Conservation (phyloP, 2,329 filamentous ascomycete genomes). For the Gliomastix tumulicola region DNA sequence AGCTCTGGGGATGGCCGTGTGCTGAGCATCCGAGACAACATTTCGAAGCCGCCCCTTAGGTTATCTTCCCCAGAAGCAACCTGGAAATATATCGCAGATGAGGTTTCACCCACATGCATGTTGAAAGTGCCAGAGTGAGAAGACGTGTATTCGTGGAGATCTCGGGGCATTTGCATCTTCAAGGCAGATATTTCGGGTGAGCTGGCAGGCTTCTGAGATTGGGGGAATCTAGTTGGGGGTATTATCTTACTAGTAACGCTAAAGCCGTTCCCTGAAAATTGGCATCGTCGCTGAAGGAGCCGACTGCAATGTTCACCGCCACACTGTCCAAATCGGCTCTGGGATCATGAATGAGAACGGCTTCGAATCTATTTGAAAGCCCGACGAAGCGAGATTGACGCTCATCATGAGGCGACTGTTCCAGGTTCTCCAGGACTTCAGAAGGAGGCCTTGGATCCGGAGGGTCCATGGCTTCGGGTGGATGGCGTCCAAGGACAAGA, state of each 20-base stretch:
- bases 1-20: constrained; percentile 78
- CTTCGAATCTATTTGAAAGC: constrained; percentile 82
- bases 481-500: no score
- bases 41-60: constrained; percentile 75
- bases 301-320: constrained; percentile 90
- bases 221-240: no score
- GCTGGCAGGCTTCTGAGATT: no score
- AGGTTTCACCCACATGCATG: constrained; percentile 86
- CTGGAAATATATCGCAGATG: constrained; percentile 98
- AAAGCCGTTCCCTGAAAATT: constrained; percentile 95
- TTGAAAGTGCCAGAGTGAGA: constrained; percentile 89
- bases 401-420: constrained; percentile 80
- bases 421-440: constrained; percentile 68
- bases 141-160: constrained; percentile 83
- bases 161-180: no score
- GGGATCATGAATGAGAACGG: constrained; percentile 84
- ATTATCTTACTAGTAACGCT: constrained; percentile 96
- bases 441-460: no score
- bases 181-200: no score
- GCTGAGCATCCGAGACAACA: constrained; percentile 92
- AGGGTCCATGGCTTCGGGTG: no score
- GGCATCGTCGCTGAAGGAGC: constrained; percentile 85
- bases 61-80: constrained; percentile 73
- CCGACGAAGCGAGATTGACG: constrained; percentile 81
- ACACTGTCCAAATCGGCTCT: constrained; percentile 96